Percentiles rank a stretch among this genome's conserved stretches.
Evolutionary conservation across 163 green algal species (phyloP).

Genomic region (Picocystis sp.): DNA sequence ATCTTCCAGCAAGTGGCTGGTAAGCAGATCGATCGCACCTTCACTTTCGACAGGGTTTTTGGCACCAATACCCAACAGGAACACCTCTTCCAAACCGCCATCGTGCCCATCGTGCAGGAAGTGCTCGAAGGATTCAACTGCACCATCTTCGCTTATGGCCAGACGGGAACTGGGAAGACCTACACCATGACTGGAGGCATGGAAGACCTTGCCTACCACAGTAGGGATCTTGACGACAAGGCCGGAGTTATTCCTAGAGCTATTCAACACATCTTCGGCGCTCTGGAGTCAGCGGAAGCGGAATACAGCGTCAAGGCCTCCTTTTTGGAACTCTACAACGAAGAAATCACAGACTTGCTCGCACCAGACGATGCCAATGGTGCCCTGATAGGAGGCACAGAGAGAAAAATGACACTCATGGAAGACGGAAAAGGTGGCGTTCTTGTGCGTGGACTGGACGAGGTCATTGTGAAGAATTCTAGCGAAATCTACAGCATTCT

Average conservation of each 20-base stretch:
- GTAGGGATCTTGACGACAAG: slow-evolving; percentile 8
- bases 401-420: slow-evolving; percentile 38
- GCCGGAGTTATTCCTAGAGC: slow-evolving; percentile 85
- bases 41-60: slow-evolving; percentile 79
- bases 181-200: slow-evolving; percentile 15
- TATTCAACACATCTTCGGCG: slow-evolving; percentile 88
- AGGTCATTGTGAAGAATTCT: slow-evolving; percentile 73
- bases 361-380: slow-evolving; percentile 18
- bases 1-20: slow-evolving; percentile 52
- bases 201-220: slow-evolving; percentile 34
- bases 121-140: slow-evolving; percentile 16
- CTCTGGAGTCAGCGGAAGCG: slow-evolving; percentile 48
- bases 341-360: slow-evolving; percentile 94
- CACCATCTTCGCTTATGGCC: slow-evolving; percentile 17
- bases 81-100: slow-evolving; percentile 4
- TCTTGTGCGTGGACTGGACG: slow-evolving; percentile 75
- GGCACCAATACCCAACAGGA: not conserved
- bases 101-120: slow-evolving; percentile 3
- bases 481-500: slow-evolving; percentile 55
- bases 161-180: slow-evolving; percentile 19
- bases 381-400: too few species aligned
- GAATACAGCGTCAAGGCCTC: slow-evolving; percentile 76
- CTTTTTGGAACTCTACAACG: slow-evolving; percentile 99
- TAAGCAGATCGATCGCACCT: slow-evolving; percentile 62
- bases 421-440: slow-evolving; percentile 73